Conservation (phyloP, 106 monocot genomes). For the Acanthochlamys bracteata region DNA sequence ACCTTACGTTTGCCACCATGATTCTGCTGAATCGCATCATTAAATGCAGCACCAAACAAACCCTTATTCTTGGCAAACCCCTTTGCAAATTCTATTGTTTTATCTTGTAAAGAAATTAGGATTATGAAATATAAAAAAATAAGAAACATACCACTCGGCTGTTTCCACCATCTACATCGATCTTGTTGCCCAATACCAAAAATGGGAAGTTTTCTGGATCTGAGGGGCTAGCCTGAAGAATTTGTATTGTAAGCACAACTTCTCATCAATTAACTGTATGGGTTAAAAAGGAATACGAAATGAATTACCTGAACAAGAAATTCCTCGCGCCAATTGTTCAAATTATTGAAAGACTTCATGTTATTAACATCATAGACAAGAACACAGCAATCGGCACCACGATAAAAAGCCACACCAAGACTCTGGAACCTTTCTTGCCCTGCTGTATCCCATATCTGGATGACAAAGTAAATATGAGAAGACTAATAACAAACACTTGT, state of each 20-base stretch:
- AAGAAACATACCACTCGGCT: slow-evolving; percentile 50
- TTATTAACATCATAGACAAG: slow-evolving; percentile 84
- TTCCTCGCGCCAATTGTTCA: slow-evolving; percentile 78
- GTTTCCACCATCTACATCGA: slow-evolving; percentile 60
- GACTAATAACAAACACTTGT: not conserved
- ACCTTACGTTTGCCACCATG: too few relatives aligned
- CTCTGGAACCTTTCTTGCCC: slow-evolving; percentile 84
- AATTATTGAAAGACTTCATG: slow-evolving; percentile 57
- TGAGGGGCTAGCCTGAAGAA: slow-evolving; percentile 44
- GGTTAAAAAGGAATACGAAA: too few relatives aligned
- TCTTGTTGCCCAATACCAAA: slow-evolving; percentile 61
- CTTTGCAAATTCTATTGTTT: too few relatives aligned
- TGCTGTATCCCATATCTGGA: slow-evolving; percentile 82
- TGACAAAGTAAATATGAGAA: not conserved
- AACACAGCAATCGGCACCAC: slow-evolving; percentile 76
- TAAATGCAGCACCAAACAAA: too few relatives aligned
- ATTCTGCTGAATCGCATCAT: too few relatives aligned
- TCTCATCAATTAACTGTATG: not conserved
- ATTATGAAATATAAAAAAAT: too few relatives aligned
- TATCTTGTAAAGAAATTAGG: too few relatives aligned
- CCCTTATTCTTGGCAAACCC: too few relatives aligned
- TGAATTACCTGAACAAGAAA: slow-evolving; percentile 61
- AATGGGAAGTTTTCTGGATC: slow-evolving; percentile 71
- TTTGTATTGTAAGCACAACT: not conserved
- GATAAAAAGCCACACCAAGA: slow-evolving; percentile 78